Evolutionary conservation across 1,284 basidiomycete genomes (phyloP).

Genomic region (Heterobasidion occidentale): DNA sequence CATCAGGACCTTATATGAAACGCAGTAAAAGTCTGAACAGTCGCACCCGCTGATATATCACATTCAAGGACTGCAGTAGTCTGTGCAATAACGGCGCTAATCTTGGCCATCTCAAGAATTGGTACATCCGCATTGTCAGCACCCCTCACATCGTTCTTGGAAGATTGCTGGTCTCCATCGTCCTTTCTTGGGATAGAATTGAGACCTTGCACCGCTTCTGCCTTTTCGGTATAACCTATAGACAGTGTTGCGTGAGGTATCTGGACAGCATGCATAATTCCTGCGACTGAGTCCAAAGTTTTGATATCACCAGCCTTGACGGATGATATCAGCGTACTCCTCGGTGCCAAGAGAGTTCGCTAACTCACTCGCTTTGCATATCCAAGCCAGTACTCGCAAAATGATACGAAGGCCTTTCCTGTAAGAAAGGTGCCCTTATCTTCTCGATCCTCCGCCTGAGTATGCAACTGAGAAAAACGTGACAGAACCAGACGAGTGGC

Average conservation of each 20-base stretch:
- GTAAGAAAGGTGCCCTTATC: constrained; percentile 31
- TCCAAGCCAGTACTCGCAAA: constrained; percentile 48
- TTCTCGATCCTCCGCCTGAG: constrained; percentile 25
- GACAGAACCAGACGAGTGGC: constrained; percentile 30
- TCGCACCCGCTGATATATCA: neutral
- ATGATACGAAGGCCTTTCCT: constrained; percentile 44
- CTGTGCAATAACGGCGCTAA: constrained; percentile 11
- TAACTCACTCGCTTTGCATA: constrained; percentile 22
- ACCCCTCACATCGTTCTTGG: neutral
- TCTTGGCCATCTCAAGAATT: constrained; percentile 5
- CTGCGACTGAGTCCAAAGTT: constrained; percentile 36
- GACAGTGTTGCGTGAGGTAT: neutral
- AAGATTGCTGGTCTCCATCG: neutral
- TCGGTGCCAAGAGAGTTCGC: neutral
- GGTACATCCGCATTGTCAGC: neutral
- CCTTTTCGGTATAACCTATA: too few relatives aligned
- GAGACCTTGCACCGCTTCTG: too few relatives aligned
- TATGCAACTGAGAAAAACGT: constrained; percentile 33
- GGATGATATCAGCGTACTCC: neutral
- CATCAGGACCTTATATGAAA: neutral
- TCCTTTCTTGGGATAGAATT: neutral
- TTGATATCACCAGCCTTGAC: constrained; percentile 41
- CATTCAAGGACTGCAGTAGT: constrained; percentile 5
- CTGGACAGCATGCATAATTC: constrained; percentile 1
- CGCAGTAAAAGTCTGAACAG: neutral